Percentiles rank a stretch among this genome's conserved stretches.
Evolutionary conservation across 1,284 basidiomycete species (phyloP).

Genomic region (Apiotrichum veenhuisii): DNA sequence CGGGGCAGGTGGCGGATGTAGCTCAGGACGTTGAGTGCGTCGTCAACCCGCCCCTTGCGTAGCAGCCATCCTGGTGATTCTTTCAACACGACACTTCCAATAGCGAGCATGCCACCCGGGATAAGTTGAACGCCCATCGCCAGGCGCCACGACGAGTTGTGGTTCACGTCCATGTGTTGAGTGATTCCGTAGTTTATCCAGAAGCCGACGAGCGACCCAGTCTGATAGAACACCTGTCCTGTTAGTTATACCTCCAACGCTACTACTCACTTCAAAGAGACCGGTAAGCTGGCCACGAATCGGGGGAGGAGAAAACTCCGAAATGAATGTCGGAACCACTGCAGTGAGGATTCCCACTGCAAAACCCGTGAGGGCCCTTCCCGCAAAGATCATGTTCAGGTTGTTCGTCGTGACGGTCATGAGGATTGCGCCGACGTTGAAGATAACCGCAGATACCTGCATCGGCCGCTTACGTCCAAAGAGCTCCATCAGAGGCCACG

Average conservation of each 20-base stretch:
- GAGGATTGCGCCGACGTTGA: conserved; percentile 41
- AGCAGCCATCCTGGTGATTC: conserved; percentile 58
- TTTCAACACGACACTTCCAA: conserved; percentile 52
- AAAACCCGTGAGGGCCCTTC: conserved; percentile 39
- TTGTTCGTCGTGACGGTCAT: conserved; percentile 38
- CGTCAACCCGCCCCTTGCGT: conserved; percentile 48
- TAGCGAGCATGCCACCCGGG: conserved; percentile 52
- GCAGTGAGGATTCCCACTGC: conserved; percentile 37
- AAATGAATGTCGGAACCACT: conserved; percentile 42
- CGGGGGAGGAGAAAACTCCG: conserved; percentile 47
- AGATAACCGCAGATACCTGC: conserved; percentile 34
- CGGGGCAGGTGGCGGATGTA: conserved; percentile 50
- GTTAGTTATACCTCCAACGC: no score
- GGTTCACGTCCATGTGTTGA: conserved; percentile 44
- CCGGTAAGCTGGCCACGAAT: conserved; percentile 52
- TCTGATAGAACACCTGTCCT: no score
- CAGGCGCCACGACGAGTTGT: conserved; percentile 49
- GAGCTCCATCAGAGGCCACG: conserved; percentile 25
- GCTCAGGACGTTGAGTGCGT: conserved; percentile 51
- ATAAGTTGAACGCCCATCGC: conserved; percentile 57
- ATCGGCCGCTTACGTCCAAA: conserved; percentile 34
- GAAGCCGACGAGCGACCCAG: conserved; percentile 50
- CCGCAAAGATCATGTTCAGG: conserved; percentile 40
- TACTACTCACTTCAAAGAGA: conserved; percentile 54
- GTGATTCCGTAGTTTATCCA: conserved; percentile 54